phyloP scores from a whole-genome alignment of 2,329 filamentous ascomycete species.

The Pyricularia grisea region DNA sequence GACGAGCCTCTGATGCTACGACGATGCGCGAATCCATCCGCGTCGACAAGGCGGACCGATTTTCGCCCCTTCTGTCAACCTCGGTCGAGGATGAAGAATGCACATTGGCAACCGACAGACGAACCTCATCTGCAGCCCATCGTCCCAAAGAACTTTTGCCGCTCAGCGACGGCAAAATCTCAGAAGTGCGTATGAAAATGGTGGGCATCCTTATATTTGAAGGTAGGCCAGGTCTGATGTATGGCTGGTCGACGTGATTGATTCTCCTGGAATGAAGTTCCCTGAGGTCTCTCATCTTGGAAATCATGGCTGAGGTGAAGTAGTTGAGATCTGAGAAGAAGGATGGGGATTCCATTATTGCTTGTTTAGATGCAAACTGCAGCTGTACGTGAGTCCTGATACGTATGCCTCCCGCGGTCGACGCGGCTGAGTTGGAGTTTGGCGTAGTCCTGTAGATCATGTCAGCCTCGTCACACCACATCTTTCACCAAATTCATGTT shows the following conservation, averaged over 20 bases:
- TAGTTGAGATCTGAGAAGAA: conserved; percentile 45
- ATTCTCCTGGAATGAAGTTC: conserved; percentile 35
- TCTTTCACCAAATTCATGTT: background rate
- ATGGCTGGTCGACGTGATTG: conserved; percentile 23
- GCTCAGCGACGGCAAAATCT: conserved; percentile 20
- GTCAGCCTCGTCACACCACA: background rate
- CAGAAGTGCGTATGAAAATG: conserved; percentile 38
- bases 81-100: conserved; percentile 13
- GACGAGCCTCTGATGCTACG: conserved; percentile 41
- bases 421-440: background rate
- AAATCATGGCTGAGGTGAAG: conserved; percentile 40
- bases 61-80: background rate
- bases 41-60: conserved; percentile 17
- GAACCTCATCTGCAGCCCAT: conserved; percentile 53
- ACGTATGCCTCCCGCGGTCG: conserved; percentile 8
- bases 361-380: conserved; percentile 22
- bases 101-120: conserved; percentile 45
- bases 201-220: conserved; percentile 36
- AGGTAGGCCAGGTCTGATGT: conserved; percentile 27
- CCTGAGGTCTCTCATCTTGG: conserved; percentile 38
- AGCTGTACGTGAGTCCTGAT: conserved; percentile 11
- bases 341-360: conserved; percentile 28
- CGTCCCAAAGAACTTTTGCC: conserved; percentile 8
- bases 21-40: conserved; percentile 19
- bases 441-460: background rate